These are phyloP conservation scores for Phylloporus rhodoxanthus DNA, from an alignment of 768 basidiomycete genomes.

Conservation along the genomic window DNA sequence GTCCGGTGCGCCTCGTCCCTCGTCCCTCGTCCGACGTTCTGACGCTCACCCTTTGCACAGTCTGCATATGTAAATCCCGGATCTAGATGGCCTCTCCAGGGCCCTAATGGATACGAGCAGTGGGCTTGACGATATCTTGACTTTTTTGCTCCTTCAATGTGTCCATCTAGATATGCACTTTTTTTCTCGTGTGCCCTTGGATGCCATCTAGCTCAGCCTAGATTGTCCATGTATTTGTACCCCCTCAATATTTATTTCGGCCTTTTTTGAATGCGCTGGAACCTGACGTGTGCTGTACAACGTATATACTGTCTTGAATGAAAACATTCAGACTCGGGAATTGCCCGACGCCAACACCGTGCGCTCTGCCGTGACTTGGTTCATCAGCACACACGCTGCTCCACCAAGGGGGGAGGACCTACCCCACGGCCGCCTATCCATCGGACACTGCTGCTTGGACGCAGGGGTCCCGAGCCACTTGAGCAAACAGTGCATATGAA, in stretches of 20 bases:
- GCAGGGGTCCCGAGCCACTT: slow-evolving; percentile 91
- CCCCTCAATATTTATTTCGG: slow-evolving; percentile 19
- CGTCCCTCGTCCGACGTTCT: neutral
- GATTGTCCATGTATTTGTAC: slow-evolving; percentile 26
- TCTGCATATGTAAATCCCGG: slow-evolving; percentile 86
- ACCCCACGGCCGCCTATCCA: slow-evolving; percentile 96
- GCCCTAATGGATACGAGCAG: slow-evolving; percentile 39
- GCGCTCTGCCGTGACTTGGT: slow-evolving; percentile 48
- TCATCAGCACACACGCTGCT: neutral
- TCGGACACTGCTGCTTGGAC: slow-evolving; percentile 96
- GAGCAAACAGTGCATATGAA: slow-evolving; percentile 97
- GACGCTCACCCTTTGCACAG: slow-evolving; percentile 32
- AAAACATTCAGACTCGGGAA: neutral
- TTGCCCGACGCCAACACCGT: slow-evolving; percentile 21
- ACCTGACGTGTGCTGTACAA: slow-evolving; percentile 20
- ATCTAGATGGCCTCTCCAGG: slow-evolving; percentile 92
- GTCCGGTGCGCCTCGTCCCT: slow-evolving; percentile 54
- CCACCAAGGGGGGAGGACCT: slow-evolving; percentile 23
- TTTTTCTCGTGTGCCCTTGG: slow-evolving; percentile 8
- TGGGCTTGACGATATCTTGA: slow-evolving; percentile 29
- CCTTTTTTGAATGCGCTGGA: neutral
- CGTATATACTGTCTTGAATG: slow-evolving; percentile 12
- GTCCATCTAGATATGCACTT: slow-evolving; percentile 31
- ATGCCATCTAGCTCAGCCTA: slow-evolving; percentile 31
- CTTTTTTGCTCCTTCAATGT: slow-evolving; percentile 8